Conservation (phyloP, 805 yeast genomes). For the Metschnikowia rubicola region DNA sequence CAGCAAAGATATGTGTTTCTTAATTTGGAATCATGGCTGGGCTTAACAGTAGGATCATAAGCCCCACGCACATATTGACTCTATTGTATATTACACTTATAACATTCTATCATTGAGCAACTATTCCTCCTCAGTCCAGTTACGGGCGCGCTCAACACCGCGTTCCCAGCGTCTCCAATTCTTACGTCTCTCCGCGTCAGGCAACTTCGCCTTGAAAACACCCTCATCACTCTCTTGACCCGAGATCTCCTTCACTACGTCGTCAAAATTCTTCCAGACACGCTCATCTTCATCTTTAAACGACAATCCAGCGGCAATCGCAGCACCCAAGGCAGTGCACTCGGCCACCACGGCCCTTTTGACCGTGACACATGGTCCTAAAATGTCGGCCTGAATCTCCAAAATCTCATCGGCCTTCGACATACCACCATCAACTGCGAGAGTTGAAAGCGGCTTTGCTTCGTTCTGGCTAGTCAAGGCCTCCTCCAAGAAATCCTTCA, state of each 20-base stretch:
- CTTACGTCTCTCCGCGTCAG: constrained; percentile 55
- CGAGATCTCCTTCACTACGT: constrained; percentile 47
- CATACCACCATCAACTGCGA: constrained; percentile 95
- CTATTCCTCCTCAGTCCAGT: constrained; percentile 61
- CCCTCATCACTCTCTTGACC: constrained; percentile 27
- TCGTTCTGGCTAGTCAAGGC: constrained; percentile 43
- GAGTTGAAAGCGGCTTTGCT: constrained; percentile 43
- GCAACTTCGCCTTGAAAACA: constrained; percentile 40
- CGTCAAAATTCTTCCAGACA: constrained; percentile 74
- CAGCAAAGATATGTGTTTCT: too few relatives aligned
- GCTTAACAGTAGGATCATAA: not conserved
- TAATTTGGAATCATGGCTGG: not conserved
- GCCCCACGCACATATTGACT: not conserved
- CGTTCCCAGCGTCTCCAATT: constrained; percentile 78
- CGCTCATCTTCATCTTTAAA: constrained; percentile 47
- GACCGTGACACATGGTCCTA: constrained; percentile 83
- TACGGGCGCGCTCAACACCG: constrained; percentile 76
- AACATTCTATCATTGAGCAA: not conserved
- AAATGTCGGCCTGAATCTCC: constrained; percentile 89
- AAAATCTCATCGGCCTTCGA: constrained; percentile 85
- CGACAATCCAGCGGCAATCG: constrained; percentile 87
- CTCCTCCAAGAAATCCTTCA: constrained; percentile 56
- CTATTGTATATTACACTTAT: not conserved
- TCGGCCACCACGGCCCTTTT: constrained; percentile 79
- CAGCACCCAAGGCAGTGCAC: constrained; percentile 95